These are phyloP conservation scores for Verbascum thapsus DNA, from an alignment of 257 asterid species.

Conservation along the genomic window DNA sequence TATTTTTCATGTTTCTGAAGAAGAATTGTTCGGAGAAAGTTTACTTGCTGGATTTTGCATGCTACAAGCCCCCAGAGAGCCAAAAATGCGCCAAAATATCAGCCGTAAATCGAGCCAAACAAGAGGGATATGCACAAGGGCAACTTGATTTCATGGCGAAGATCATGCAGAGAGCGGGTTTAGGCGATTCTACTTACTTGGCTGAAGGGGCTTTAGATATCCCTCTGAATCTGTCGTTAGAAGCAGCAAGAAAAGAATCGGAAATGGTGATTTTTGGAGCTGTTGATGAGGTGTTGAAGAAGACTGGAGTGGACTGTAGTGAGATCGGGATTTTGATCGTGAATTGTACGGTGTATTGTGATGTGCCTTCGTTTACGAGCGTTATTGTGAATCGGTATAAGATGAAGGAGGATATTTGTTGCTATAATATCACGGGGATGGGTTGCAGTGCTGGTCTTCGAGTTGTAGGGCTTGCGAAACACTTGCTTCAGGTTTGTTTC, in stretches of 20 bases:
- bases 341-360: constrained; percentile 53
- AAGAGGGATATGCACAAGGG: constrained; percentile 4
- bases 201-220: constrained; percentile 28
- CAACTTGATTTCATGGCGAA: constrained; percentile 29
- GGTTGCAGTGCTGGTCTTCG: constrained; percentile 62
- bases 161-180: constrained; percentile 32
- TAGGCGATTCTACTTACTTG: constrained; percentile 50
- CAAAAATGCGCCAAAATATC: constrained; percentile 39
- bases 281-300: constrained; percentile 41
- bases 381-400: constrained; percentile 61
- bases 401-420: constrained; percentile 38
- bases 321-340: constrained; percentile 61
- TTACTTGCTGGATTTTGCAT: constrained; percentile 55
- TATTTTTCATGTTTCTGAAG: neutral
- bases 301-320: constrained; percentile 38
- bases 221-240: constrained; percentile 41
- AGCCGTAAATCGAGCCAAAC: neutral
- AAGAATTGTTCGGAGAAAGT: constrained; percentile 4
- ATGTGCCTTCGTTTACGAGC: constrained; percentile 52
- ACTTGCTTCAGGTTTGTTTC: constrained; percentile 38
- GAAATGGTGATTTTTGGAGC: constrained; percentile 64
- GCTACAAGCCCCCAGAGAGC: constrained; percentile 53
- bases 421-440: constrained; percentile 64
- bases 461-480: constrained; percentile 50
- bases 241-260: constrained; percentile 50